phyloP scores from a whole-genome alignment of 345 rosid genomes.

The Pugionium dolabratum region DNA sequence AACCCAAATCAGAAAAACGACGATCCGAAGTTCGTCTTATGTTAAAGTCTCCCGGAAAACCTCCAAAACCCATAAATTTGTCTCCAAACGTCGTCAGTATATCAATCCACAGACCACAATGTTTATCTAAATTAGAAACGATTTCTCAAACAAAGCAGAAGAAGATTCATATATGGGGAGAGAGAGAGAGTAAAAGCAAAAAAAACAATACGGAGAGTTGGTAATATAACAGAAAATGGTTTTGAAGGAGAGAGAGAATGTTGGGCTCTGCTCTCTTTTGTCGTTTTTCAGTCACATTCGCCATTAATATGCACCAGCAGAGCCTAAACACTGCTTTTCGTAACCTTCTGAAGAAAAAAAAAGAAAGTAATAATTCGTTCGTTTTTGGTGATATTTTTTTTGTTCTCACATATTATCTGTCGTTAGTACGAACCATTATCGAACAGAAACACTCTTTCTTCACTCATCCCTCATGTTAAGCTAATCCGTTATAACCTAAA shows the following conservation, averaged over 20 bases:
- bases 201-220: conserved; percentile 20
- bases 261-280: conserved; percentile 25
- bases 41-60: conserved; percentile 36
- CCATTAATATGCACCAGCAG: conserved; percentile 21
- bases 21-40: conserved; percentile 34
- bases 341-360: neutral
- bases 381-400: too few relatives aligned
- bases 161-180: neutral
- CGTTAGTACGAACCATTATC: too few relatives aligned
- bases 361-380: too few relatives aligned
- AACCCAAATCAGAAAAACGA: conserved; percentile 22
- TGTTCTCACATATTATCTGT: too few relatives aligned
- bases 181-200: conserved; percentile 3
- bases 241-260: conserved; percentile 2
- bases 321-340: neutral
- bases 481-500: too few relatives aligned
- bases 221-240: conserved; percentile 17
- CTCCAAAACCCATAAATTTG: conserved; percentile 39
- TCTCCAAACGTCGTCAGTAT: conserved; percentile 39
- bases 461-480: too few relatives aligned
- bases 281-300: conserved; percentile 22
- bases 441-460: too few relatives aligned
- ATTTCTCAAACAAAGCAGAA: neutral
- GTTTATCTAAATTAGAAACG: neutral
- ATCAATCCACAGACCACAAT: neutral